A percentile compares a stretch with the other conserved stretches of the same genome.
Evolutionary conservation across 257 asterid species (phyloP).

Genomic region (Scutellaria baicalensis): DNA sequence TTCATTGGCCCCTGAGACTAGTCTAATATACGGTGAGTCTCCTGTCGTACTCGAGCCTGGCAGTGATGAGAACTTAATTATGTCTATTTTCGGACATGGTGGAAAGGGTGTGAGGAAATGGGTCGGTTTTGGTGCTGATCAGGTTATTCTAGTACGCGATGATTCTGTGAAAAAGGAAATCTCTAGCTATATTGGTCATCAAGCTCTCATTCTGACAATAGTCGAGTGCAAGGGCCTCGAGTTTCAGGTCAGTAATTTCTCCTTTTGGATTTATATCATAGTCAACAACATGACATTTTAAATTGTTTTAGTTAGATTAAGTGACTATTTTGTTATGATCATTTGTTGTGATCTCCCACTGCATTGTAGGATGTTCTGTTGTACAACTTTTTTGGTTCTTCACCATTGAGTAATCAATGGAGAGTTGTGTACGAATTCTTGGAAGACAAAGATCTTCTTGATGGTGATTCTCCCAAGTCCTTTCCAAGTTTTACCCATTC

Average conservation of each 20-base stretch:
- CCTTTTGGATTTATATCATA: not conserved
- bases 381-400: slow-evolving; percentile 58
- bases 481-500: slow-evolving; percentile 42
- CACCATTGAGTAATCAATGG: slow-evolving; percentile 64
- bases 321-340: not conserved
- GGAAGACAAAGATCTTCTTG: slow-evolving; percentile 36
- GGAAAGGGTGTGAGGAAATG: slow-evolving; percentile 27
- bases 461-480: slow-evolving; percentile 19
- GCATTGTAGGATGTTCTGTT: slow-evolving; percentile 51
- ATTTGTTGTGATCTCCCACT: not conserved
- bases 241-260: slow-evolving; percentile 41
- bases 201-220: slow-evolving; percentile 56
- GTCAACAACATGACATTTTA: not conserved
- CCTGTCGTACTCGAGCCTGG: slow-evolving; percentile 52
- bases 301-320: not conserved
- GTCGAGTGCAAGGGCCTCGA: slow-evolving; percentile 72
- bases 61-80: slow-evolving; percentile 41
- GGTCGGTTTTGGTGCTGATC: slow-evolving; percentile 67
- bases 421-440: slow-evolving; percentile 52
- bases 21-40: slow-evolving; percentile 57
- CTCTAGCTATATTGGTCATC: slow-evolving; percentile 29
- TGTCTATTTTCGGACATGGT: slow-evolving; percentile 44
- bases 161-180: slow-evolving; percentile 37
- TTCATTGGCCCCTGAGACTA: slow-evolving; percentile 44
- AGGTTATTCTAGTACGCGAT: slow-evolving; percentile 58